Base-by-base conservation (phyloP, 129 eudicot species). In the Lactuca saligna region DNA sequence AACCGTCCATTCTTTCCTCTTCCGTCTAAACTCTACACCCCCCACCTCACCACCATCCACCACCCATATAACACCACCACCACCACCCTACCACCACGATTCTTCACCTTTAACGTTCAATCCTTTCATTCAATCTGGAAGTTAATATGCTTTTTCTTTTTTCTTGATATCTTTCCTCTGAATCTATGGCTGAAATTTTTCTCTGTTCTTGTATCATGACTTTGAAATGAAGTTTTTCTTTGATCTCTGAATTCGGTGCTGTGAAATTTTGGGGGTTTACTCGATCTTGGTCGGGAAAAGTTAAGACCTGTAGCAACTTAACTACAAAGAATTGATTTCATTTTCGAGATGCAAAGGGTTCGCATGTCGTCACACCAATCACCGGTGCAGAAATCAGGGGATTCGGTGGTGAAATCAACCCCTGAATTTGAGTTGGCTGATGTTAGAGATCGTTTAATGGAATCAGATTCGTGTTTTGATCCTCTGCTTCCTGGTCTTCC, bases 401-500 rank as follows among this genome's bases (percentile, higher is more conserved):
- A 82, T 82, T 73, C 87, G 3, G 84, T 85, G 16, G 66, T 79
- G 81, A 80, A 86, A 41, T 77, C 82, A 37, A 76, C 90, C 55
- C 90, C 92, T n/a, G 79, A 85, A 48, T 87, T 87, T 53, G 74
- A 81, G 50, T 35, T 88, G 46, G 82, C 77, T 67, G 65, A 7
- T 48, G 29, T 39, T 69, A 57, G 12, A 41, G 86, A 87, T 70
- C 73, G 79, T 57, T 70, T 81, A 7, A 46, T 70, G 48, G 87
- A 83, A 41, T 37, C 54, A 6, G 83, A 91, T 54, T 51, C 82
- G 8, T 74, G 82, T 44, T 55, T 73, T 39, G 89, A 86, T 71
- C 89, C 95, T 8, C 68, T 92, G 49, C 84, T 92, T 65, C 94
- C 91, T 8, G 96, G 98, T 25, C 89, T 92, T 55, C 96, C 98